phyloP scores from a whole-genome alignment of 331 rosid genomes.

The Quercus lobata region DNA sequence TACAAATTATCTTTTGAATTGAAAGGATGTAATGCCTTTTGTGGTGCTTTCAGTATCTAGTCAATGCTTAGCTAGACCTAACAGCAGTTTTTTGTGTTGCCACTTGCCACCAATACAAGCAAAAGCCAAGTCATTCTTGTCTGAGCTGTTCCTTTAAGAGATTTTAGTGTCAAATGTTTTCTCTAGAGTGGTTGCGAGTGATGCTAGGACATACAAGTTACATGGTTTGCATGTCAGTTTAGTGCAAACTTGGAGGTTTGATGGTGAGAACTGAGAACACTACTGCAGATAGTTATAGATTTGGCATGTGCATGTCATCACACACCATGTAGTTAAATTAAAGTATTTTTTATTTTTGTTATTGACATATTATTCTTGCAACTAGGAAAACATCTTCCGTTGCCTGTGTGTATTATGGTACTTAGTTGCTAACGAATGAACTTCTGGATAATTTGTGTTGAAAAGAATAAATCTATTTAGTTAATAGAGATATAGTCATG shows the following conservation, averaged over 20 bases:
- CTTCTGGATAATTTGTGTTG: too few species aligned
- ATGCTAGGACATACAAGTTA: not conserved
- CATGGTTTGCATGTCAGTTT: not conserved
- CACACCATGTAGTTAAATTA: too few species aligned
- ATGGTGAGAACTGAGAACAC: not conserved
- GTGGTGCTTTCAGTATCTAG: not conserved
- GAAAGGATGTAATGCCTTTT: not conserved
- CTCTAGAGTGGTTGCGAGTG: not conserved
- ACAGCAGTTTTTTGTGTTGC: not conserved
- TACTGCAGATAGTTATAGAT: not conserved
- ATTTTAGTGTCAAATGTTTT: not conserved
- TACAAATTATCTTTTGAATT: not conserved
- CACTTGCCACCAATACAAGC: not conserved
- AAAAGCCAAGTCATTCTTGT: not conserved
- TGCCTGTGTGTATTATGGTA: too few species aligned
- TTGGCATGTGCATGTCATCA: not conserved
- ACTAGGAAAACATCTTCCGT: too few species aligned
- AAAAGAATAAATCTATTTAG: too few species aligned
- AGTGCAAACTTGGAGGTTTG: not conserved
- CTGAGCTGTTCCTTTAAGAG: not conserved
- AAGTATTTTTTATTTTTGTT: too few species aligned
- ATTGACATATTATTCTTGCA: too few species aligned
- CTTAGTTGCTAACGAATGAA: too few species aligned
- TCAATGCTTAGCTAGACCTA: not conserved
- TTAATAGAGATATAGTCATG: too few species aligned